phyloP scores from a whole-genome alignment of 2,329 filamentous ascomycete species.

The Pochonia chlamydosporia region DNA sequence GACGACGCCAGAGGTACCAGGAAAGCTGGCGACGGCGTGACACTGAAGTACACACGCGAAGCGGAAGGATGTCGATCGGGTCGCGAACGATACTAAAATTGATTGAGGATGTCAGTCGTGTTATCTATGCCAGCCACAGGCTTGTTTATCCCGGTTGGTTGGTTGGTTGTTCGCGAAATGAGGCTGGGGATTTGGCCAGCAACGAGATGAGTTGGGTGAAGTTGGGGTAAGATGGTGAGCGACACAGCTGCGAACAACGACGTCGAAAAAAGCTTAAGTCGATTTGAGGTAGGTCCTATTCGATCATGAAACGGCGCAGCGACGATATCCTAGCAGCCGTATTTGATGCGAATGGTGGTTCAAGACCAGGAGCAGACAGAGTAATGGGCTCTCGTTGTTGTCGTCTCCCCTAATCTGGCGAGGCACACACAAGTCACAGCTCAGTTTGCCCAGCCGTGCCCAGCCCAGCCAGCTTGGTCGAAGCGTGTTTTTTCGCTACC shows the following conservation, averaged over 20 bases:
- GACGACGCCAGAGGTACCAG: conserved; percentile 14
- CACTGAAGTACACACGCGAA: not conserved
- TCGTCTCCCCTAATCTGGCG: not conserved
- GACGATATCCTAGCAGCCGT: not conserved
- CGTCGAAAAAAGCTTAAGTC: too few species aligned
- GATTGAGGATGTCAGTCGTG: not conserved
- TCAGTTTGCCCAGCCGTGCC: not conserved
- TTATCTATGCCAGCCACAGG: not conserved
- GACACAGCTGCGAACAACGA: not conserved
- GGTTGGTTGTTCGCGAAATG: not conserved
- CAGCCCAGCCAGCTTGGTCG: too few species aligned
- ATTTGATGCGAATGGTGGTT: not conserved
- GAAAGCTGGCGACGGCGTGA: conserved; percentile 4
- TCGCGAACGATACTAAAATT: conserved; percentile 8
- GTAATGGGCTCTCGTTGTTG: not conserved
- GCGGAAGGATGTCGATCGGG: conserved; percentile 3
- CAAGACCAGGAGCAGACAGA: not conserved
- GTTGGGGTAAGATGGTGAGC: too few species aligned
- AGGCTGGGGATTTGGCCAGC: not conserved
- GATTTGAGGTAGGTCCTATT: too few species aligned
- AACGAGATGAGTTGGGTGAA: not conserved
- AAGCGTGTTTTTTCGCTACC: not conserved
- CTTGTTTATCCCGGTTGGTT: not conserved
- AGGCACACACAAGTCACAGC: not conserved
- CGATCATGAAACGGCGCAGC: not conserved